These are phyloP conservation scores for Pseudoperonospora humuli DNA, from an alignment of 352 stramenopile species.

Conservation along the genomic window DNA sequence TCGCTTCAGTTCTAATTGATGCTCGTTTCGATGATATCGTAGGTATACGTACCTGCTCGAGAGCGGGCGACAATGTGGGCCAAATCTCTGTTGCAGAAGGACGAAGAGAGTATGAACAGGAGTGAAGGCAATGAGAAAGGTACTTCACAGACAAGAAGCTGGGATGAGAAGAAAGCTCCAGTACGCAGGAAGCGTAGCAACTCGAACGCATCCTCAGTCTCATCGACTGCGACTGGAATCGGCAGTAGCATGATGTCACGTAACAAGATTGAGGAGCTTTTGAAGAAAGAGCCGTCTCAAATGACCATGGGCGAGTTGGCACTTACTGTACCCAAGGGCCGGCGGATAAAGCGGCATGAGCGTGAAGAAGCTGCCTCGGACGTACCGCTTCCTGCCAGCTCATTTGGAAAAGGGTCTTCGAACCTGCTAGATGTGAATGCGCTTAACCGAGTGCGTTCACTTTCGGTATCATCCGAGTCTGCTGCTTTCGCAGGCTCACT, in stretches of 20 bases:
- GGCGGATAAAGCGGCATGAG: conserved; percentile 47
- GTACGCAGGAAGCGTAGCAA: conserved; percentile 48
- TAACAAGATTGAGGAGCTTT: conserved; percentile 45
- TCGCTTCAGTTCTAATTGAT: not conserved
- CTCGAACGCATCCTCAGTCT: conserved; percentile 38
- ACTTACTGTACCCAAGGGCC: conserved; percentile 61
- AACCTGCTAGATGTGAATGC: conserved; percentile 33
- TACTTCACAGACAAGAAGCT: conserved; percentile 17
- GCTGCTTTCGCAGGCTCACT: conserved; percentile 55
- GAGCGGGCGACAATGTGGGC: conserved; percentile 69
- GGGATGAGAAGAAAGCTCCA: conserved; percentile 27
- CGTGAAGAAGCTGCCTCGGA: conserved; percentile 41
- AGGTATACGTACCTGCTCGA: conserved; percentile 63
- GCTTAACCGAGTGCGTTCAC: conserved; percentile 43
- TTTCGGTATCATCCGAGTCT: conserved; percentile 58
- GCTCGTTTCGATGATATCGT: not conserved
- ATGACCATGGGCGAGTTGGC: conserved; percentile 84
- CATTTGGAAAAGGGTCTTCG: conserved; percentile 13
- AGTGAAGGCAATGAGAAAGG: conserved; percentile 11
- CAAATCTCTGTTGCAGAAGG: conserved; percentile 46
- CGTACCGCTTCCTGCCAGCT: conserved; percentile 6
- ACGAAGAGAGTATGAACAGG: conserved; percentile 24
- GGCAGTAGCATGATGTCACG: conserved; percentile 18
- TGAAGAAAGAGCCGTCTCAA: conserved; percentile 67
- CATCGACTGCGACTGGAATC: conserved; percentile 30